Evolutionary conservation across 2,329 filamentous ascomycete species (phyloP).

Genomic region (Penicillium sp.): DNA sequence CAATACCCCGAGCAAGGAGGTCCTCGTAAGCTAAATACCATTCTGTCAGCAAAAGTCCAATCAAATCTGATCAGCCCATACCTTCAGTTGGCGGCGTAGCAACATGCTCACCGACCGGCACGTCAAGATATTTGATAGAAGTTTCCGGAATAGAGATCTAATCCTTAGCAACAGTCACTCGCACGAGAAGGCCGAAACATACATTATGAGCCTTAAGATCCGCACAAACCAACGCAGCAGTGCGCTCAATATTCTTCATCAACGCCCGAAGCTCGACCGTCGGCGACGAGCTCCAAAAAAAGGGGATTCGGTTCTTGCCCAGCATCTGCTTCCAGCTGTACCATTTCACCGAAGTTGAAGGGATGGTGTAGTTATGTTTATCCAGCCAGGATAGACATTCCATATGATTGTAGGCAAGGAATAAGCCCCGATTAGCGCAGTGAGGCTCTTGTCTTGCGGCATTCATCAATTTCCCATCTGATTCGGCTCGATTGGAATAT

Average conservation of each 20-base stretch:
- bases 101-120: not conserved
- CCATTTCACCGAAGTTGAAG: conserved; percentile 11
- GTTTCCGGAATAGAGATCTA: conserved; percentile 4
- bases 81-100: not conserved
- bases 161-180: not conserved
- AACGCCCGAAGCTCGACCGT: not conserved
- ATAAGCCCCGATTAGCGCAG: conserved; percentile 10
- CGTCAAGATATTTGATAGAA: conserved; percentile 3
- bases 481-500: conserved; percentile 17
- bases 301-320: conserved; percentile 8
- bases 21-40: not conserved
- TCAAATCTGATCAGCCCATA: not conserved
- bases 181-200: not conserved
- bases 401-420: conserved; percentile 14
- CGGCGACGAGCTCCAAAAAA: conserved; percentile 1
- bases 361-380: conserved; percentile 10
- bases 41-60: not conserved
- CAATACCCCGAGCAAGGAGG: not conserved
- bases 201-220: conserved; percentile 8
- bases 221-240: conserved; percentile 9
- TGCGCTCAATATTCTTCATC: conserved; percentile 3
- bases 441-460: conserved; percentile 4
- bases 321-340: conserved; percentile 11
- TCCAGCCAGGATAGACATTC: conserved; percentile 11
- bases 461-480: conserved; percentile 15